Evolutionary conservation across 202 grass and related monocot species (phyloP), one percentile per base, ranked within the genome.

Genomic region (Setaria viridis): DNA sequence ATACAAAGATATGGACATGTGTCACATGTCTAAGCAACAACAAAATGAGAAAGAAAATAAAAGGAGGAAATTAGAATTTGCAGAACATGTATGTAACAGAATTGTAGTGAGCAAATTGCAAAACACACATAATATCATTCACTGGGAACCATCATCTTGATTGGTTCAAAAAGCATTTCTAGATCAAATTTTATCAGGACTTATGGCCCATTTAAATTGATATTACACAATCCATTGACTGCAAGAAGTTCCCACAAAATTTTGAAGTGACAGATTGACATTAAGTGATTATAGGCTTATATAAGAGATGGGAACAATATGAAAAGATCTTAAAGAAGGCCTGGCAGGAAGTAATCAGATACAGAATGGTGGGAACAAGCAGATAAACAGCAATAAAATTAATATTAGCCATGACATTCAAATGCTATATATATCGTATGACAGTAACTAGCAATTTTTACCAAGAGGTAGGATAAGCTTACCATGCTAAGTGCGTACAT

Each of bases 401-500:
- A 65, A 77, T 21, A 42, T 69, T 14, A 46, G 17, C 9, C 66
- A 72, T n/a, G 45, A 78, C 15, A 9, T 83, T 79, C 12, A 70
- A 74, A 89, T 85, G 39, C 4, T 21, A 54, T 69, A 66, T 78
- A 49, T 16, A 86, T 62, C 32, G 66, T 68, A 86, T 53, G 42
- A 83, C 51, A 67, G 55, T 21, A 69, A 43, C 45, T 42, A 58
- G 79, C 14, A 70, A 33, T 17, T 58, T 55, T 64, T 78, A 78
- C 39, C 30, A 67, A 76, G 35, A 37, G 45, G 55, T 35, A 41
- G 39, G 4, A 37, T 41, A 20, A 21, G 35, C 89, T 90, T 91
- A 99, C 96, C 96, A 95, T 89, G 74, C 93, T 88, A 70, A 99
- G 88, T 72, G 88, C 93, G 80, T 95, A 94, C 90, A 99, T 94